phyloP scores from a whole-genome alignment of 768 basidiomycete species.

The Tulasnella sp. region DNA sequence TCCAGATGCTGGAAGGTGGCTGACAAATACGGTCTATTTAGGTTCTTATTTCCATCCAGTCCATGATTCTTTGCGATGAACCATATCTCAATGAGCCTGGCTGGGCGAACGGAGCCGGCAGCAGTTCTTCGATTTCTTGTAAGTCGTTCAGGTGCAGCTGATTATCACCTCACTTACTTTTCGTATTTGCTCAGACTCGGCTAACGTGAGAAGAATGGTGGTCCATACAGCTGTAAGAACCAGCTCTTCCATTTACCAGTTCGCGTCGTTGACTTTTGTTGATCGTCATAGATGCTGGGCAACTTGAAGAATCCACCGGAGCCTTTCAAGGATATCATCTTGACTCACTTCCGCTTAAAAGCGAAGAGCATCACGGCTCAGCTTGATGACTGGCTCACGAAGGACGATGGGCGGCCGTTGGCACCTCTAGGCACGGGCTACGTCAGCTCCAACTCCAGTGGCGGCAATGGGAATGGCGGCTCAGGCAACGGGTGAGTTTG shows the following conservation, averaged over 20 bases:
- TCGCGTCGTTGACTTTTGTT: not conserved
- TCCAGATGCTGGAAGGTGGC: not conserved
- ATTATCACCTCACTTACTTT: not conserved
- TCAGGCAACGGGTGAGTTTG: constrained; percentile 17
- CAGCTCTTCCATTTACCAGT: constrained; percentile 11
- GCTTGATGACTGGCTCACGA: constrained; percentile 70
- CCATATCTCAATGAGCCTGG: constrained; percentile 93
- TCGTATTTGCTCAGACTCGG: constrained; percentile 57
- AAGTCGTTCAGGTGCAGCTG: constrained; percentile 35
- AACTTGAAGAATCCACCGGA: constrained; percentile 78
- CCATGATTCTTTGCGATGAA: constrained; percentile 93
- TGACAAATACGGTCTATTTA: constrained; percentile 33
- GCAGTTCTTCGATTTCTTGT: constrained; percentile 75
- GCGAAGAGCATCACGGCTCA: constrained; percentile 64
- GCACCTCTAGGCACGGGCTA: constrained; percentile 48
- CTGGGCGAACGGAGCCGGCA: constrained; percentile 71
- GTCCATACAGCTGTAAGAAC: constrained; percentile 72
- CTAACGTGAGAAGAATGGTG: constrained; percentile 90
- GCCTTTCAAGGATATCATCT: constrained; percentile 81
- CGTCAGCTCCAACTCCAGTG: not conserved
- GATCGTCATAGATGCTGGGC: constrained; percentile 64
- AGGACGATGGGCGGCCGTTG: constrained; percentile 68
- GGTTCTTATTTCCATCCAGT: constrained; percentile 91
- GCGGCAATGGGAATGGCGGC: constrained; percentile 1
- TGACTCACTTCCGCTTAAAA: constrained; percentile 87